Conservation (phyloP, 1,284 basidiomycete species). For the Heimioporus retisporus region DNA sequence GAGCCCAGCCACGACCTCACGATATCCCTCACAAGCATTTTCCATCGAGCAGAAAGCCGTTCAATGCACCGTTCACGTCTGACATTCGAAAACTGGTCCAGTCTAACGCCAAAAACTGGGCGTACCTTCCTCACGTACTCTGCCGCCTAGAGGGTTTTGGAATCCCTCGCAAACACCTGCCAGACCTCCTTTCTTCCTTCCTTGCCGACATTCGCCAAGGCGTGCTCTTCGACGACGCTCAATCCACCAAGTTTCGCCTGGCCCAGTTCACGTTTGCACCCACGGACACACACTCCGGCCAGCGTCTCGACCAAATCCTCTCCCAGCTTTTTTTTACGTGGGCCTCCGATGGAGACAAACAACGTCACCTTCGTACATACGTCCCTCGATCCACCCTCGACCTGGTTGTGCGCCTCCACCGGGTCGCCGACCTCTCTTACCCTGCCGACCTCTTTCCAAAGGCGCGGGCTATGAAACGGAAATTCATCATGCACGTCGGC, state of each 20-base stretch:
- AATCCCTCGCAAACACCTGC: constrained; percentile 41
- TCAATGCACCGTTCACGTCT: too few species aligned
- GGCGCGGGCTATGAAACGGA: constrained; percentile 66
- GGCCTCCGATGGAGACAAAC: constrained; percentile 44
- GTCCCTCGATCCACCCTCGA: constrained; percentile 41
- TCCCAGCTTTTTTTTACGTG: constrained; percentile 55
- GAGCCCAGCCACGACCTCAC: too few species aligned
- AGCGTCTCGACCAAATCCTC: constrained; percentile 44
- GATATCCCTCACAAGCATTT: too few species aligned
- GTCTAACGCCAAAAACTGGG: constrained; percentile 42
- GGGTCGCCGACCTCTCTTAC: constrained; percentile 49
- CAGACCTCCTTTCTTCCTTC: constrained; percentile 44
- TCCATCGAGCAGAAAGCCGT: too few species aligned
- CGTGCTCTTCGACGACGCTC: constrained; percentile 31
- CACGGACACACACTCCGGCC: constrained; percentile 19
- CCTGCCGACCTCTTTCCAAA: constrained; percentile 45
- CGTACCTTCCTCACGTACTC: constrained; percentile 31
- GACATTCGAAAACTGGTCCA: constrained; percentile 32
- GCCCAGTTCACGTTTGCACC: constrained; percentile 36
- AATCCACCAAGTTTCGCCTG: constrained; percentile 35
- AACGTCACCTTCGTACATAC: constrained; percentile 26
- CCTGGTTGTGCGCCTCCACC: constrained; percentile 44
- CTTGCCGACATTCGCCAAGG: constrained; percentile 36
- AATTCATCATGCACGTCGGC: constrained; percentile 95
- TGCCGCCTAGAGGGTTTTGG: constrained; percentile 50